Percentiles rank a stretch among this genome's conserved stretches.
Conservation (phyloP, 2,329 filamentous ascomycete species). For the Ascocoryne sarcoides region DNA sequence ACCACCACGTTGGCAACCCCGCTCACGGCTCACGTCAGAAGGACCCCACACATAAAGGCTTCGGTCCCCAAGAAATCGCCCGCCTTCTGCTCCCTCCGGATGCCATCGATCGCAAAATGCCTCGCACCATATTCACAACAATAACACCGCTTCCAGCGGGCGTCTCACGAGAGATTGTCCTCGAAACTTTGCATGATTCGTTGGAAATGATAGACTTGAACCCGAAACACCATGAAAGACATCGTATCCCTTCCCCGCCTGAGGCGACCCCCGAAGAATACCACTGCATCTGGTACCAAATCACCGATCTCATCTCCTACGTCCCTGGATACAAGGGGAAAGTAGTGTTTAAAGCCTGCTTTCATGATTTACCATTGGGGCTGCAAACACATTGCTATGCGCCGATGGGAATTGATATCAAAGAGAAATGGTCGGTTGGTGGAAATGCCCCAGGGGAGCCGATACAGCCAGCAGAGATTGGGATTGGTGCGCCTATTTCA, state of each 20-base stretch:
- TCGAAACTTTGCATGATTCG: conserved; percentile 71
- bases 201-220: conserved; percentile 74
- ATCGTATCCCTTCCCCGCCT: conserved; percentile 56
- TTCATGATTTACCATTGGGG: conserved; percentile 64
- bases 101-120: too few species aligned
- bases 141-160: conserved; percentile 52
- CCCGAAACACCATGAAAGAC: conserved; percentile 66
- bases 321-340: conserved; percentile 57
- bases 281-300: conserved; percentile 64
- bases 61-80: too few species aligned
- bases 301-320: conserved; percentile 70
- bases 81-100: too few species aligned
- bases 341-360: conserved; percentile 71
- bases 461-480: conserved; percentile 54
- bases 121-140: background rate
- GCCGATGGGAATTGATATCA: conserved; percentile 71
- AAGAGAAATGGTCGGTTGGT: conserved; percentile 66
- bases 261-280: conserved; percentile 63
- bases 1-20: too few species aligned
- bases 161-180: conserved; percentile 59
- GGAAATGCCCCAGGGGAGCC: conserved; percentile 64
- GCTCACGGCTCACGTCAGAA: too few species aligned
- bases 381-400: conserved; percentile 79
- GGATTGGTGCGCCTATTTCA: conserved; percentile 52
- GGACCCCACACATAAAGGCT: too few species aligned